Evolutionary conservation across 768 basidiomycete species (phyloP), one percentile per base, ranked within the genome.

Genomic region (Asterophora lycoperdoides): DNA sequence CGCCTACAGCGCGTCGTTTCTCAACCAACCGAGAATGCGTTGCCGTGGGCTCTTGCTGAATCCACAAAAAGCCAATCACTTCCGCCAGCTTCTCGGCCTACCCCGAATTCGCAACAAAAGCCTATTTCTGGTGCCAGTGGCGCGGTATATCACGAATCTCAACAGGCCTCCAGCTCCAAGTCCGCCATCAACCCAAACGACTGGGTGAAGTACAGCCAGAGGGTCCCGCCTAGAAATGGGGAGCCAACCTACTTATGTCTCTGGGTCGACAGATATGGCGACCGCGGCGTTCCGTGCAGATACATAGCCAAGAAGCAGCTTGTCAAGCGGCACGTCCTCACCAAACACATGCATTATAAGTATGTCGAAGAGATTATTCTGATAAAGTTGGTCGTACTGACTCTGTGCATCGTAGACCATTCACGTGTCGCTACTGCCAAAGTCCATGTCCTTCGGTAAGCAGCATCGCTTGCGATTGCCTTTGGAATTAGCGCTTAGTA

Each of bases 281-380:
- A 41, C n/a, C 35, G 29, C 7, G 37, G 17, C 26, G 20, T 42
- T 0, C 2, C 32, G 9, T 61, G 60, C 29, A 49, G 48, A 17
- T 64, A 63, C 38, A 50, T 38, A 8, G 52, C 57, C 19, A 80
- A 81, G 59, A 83, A 80, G 62, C 83, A 84, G 60, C 71, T 83
- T 36, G 79, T 86, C 49, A 84, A 84, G 62, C 74, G 84, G 20
- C 84, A 86, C 61, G 72, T 86, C 40, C 74, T 81, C 62, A 77
- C 78, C 8, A 78, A 76, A 11, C 84, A 86, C 59, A 60, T 86
- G 39, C 71, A 76, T 43, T 71, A 78, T 56, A 81, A 78, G 84
- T 81, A 52, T 79, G 58, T n/a, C 17, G 14, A 9, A 17, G 4
- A 6, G 4, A n/a, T 14, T 32, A n/a, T n/a, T n/a, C n/a, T n/a